Evolutionary conservation across 352 stramenopile species (phyloP).

Genomic region (Globisporangium apiculatum): DNA sequence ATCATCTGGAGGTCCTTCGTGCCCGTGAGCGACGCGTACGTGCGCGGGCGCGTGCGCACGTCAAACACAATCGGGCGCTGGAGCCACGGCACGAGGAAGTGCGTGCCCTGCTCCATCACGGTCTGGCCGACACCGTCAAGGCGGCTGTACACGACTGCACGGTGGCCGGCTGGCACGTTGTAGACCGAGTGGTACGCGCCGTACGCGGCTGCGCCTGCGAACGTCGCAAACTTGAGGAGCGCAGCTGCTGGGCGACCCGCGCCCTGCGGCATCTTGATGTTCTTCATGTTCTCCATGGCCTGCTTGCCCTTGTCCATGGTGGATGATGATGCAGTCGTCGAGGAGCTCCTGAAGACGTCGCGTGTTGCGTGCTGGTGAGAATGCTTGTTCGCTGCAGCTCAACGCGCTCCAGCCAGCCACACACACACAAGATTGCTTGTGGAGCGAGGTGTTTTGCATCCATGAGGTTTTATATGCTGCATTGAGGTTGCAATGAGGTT

Average conservation of each 20-base stretch:
- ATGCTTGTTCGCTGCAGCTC: slow-evolving; percentile 5
- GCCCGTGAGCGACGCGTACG: slow-evolving; percentile 87
- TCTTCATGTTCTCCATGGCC: slow-evolving; percentile 87
- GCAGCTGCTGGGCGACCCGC: slow-evolving; percentile 44
- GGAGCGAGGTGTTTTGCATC: not conserved
- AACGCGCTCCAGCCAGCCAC: slow-evolving; percentile 19
- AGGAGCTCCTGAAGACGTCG: not conserved
- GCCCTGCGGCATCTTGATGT: slow-evolving; percentile 78
- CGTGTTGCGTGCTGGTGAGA: slow-evolving; percentile 12
- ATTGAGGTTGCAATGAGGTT: too few species aligned
- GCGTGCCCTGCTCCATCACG: slow-evolving; percentile 90
- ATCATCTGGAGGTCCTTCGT: slow-evolving; percentile 99
- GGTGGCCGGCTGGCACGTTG: slow-evolving; percentile 85
- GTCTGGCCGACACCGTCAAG: slow-evolving; percentile 75
- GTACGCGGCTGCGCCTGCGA: slow-evolving; percentile 62
- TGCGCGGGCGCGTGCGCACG: slow-evolving; percentile 90
- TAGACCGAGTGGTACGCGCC: slow-evolving; percentile 82
- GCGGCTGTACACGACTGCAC: slow-evolving; percentile 88
- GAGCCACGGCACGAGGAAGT: slow-evolving; percentile 97
- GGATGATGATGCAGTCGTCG: slow-evolving; percentile 5
- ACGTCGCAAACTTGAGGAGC: slow-evolving; percentile 53
- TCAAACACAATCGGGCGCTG: slow-evolving; percentile 96
- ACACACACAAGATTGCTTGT: not conserved
- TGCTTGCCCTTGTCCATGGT: slow-evolving; percentile 82
- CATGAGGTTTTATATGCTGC: not conserved